These are phyloP conservation scores for Phyllosticta citriasiana DNA, from an alignment of 2,329 filamentous ascomycete genomes.

Conservation along the genomic window DNA sequence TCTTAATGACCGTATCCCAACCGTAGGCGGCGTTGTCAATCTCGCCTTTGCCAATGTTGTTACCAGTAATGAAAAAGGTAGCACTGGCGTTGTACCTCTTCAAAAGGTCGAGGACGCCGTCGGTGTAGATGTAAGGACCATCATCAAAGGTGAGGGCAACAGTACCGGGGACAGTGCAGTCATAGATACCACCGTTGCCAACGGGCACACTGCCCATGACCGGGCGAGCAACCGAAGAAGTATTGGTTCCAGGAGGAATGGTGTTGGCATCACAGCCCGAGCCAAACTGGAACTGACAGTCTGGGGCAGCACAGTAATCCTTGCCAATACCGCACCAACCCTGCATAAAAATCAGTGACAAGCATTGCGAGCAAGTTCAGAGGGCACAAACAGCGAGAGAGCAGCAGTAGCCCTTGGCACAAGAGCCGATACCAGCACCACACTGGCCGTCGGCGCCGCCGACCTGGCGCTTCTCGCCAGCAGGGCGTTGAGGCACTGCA, in stretches of 20 bases:
- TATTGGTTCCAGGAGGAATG: slow-evolving; percentile 45
- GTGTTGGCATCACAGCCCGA: slow-evolving; percentile 51
- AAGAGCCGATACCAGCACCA: slow-evolving; percentile 18
- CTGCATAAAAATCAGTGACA: not conserved
- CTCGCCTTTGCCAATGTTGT: slow-evolving; percentile 45
- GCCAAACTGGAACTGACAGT: slow-evolving; percentile 53
- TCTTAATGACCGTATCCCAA: slow-evolving; percentile 44
- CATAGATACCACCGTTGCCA: slow-evolving; percentile 47
- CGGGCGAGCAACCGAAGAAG: slow-evolving; percentile 42
- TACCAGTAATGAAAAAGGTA: slow-evolving; percentile 57
- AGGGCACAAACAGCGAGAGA: slow-evolving; percentile 20
- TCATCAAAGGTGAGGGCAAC: slow-evolving; percentile 60
- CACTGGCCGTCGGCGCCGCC: slow-evolving; percentile 23
- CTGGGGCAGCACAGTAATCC: slow-evolving; percentile 51
- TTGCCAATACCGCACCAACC: slow-evolving; percentile 45
- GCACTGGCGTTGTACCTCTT: slow-evolving; percentile 51
- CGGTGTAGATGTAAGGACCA: slow-evolving; percentile 53
- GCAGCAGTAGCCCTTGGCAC: slow-evolving; percentile 26
- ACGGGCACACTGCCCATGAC: slow-evolving; percentile 46
- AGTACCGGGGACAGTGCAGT: slow-evolving; percentile 45
- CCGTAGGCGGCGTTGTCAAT: slow-evolving; percentile 42
- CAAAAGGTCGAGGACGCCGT: slow-evolving; percentile 52
- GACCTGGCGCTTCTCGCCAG: slow-evolving; percentile 18
- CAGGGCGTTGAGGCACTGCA: not conserved
- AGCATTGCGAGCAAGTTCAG: not conserved